Base-by-base conservation (phyloP, 2,329 filamentous ascomycete species). In the Xylariaceae sp. region DNA sequence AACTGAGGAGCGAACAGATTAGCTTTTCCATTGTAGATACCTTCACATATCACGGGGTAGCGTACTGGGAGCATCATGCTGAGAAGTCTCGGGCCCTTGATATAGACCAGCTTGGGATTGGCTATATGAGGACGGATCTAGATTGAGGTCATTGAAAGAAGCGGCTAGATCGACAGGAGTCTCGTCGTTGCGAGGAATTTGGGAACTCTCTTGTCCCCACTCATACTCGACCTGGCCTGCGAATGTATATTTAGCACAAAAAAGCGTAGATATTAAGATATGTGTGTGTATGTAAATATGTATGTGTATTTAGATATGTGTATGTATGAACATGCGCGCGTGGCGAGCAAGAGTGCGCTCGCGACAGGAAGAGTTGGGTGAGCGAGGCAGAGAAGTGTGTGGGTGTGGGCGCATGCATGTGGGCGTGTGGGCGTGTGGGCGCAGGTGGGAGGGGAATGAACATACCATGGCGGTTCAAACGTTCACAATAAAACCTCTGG, bases 391-490 rank as follows among this genome's bases (percentile, higher is more conserved):
- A n/a, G n/a, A n/a, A n/a, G n/a, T n/a, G n/a, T n/a, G n/a, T n/a
- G n/a, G n/a, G n/a, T n/a, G n/a, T n/a, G n/a, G n/a, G n/a, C n/a
- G n/a, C n/a, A n/a, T n/a, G n/a, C n/a, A n/a, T n/a, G n/a, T n/a
- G n/a, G n/a, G n/a, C n/a, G n/a, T n/a, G n/a, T n/a, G n/a, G n/a
- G n/a, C n/a, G 27, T 14, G 27, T 32, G 7, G 27, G 16, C 27
- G 27, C n/a, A 32, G 12, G 27, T 32, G 27, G 27, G 16, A 16
- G 7, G 27, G 16, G 16, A 32, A 32, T 27, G 27, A 40, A 57
- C 58, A 40, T 53, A 62, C 60, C 60, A 46, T 58, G 52, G 35
- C 47, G 45, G 40, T 55, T 55, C 49, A 43, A 35, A 45, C 55
- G 55, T 36, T 56, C 52, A 36, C 27, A 20, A 50, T 58, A 61